Evolutionary conservation across 2,329 filamentous ascomycete species (phyloP), one percentile per base, ranked within the genome.

Genomic region (Xylariomycetidae sp.): DNA sequence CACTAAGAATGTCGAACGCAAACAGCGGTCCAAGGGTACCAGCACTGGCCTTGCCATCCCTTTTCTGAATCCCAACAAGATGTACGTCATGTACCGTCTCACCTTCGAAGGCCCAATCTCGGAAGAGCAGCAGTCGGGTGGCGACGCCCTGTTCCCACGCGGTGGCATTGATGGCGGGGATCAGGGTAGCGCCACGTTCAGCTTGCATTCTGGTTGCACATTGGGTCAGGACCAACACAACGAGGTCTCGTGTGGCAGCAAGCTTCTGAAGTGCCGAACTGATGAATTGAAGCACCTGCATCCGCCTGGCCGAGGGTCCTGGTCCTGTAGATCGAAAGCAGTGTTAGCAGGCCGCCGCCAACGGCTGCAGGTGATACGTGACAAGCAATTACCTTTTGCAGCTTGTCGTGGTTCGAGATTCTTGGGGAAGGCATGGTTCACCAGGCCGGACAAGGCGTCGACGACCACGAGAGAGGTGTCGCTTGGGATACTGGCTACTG

Each of bases 91-190:
- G 64, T 16, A 65, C 60, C 13, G 57, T 59, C 27, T 61, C 60
- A 26, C 61, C 59, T 32, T 62, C 59, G 61, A 69, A 74, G 40
- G 67, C 72, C 74, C 76, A 89, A 61, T 95, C 86, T 49, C 83
- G 74, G 57, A 92, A 94, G 20, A 95, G 59, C 16, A 82, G 81
- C 40, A 95, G 57, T 34, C 87, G 72, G 25, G 78, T 84, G 40
- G 77, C 75, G 23, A 95, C 66, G 19, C 79, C 82, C 43, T 76
- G 78, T 40, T 95, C 88, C 89, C 89, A 95, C 25, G 83, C 76
- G 14, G 69, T 70, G 10, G 83, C 79, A 36, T 82, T 82, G 42
- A 95, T 70, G 25, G 85, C 78, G 12, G 88, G 83, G 33, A 81
- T 73, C 30, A 96, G 65, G 9, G 81, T 74, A 10, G 88, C 83